Evolutionary conservation across 2,329 filamentous ascomycete species (phyloP).

Genomic region (Beauveria australis): DNA sequence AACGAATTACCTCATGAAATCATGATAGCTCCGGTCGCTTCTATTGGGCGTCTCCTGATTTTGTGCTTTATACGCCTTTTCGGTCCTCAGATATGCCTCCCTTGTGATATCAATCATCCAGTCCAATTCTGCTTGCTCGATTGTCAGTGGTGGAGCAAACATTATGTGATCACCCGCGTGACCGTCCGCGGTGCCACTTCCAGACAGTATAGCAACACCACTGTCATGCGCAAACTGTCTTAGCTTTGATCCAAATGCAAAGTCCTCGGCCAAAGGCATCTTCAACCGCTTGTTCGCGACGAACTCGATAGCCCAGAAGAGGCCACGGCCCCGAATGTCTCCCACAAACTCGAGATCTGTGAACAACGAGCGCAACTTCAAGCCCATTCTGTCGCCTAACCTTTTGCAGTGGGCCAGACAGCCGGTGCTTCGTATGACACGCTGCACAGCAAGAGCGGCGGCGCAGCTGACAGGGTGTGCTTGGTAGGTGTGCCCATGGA

Average conservation of each 20-base stretch:
- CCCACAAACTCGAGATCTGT: constrained; percentile 18
- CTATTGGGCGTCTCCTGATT: background rate
- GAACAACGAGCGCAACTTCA: background rate
- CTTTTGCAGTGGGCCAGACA: background rate
- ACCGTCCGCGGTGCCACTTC: background rate
- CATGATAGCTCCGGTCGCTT: no score
- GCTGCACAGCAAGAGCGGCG: constrained; percentile 19
- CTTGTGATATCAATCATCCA: background rate
- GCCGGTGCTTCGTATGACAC: constrained; percentile 36
- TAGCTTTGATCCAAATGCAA: background rate
- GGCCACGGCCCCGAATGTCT: constrained; percentile 21
- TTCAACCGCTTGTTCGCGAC: background rate
- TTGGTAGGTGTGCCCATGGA: constrained; percentile 4
- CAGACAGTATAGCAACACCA: background rate
- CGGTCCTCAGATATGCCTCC: background rate
- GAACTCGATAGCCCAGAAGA: constrained; percentile 21
- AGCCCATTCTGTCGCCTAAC: constrained; percentile 6
- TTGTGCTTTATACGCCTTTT: background rate
- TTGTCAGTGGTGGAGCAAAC: background rate
- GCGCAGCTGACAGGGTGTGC: constrained; percentile 14
- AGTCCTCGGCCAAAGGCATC: background rate
- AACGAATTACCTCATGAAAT: no score
- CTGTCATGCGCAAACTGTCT: background rate
- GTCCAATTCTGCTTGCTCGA: background rate
- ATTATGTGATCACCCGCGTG: background rate